A percentile compares a stretch with the other conserved stretches of the same genome.
Conservation (phyloP, 164 flowering plant species). For the Paratinospora sagittata region DNA sequence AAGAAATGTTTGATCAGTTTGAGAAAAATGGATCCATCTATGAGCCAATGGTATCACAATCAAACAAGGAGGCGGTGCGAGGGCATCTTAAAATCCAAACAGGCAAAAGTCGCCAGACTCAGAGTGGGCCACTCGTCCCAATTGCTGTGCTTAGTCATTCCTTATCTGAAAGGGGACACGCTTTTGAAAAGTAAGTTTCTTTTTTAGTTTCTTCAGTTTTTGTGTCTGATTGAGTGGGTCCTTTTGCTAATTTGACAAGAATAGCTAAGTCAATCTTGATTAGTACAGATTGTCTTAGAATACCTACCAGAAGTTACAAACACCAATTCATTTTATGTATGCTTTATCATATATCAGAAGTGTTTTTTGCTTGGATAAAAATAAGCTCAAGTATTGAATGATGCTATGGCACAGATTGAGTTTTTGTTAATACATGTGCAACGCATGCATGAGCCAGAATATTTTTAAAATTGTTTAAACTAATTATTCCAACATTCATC, state of each 20-base stretch:
- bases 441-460: too few relatives aligned
- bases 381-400: too few relatives aligned
- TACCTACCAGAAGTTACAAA: too few relatives aligned
- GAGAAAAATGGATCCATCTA: conserved; percentile 39
- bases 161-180: conserved; percentile 43
- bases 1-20: conserved; percentile 22
- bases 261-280: background rate
- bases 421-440: too few relatives aligned
- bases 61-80: conserved; percentile 37
- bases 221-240: background rate
- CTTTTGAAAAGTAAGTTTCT: conserved; percentile 54
- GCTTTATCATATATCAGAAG: background rate
- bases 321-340: too few relatives aligned
- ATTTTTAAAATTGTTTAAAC: too few relatives aligned
- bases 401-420: too few relatives aligned
- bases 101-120: conserved; percentile 52
- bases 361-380: background rate
- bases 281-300: too few relatives aligned
- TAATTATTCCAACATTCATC: too few relatives aligned
- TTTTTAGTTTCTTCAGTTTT: background rate
- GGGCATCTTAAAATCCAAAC: conserved; percentile 37
- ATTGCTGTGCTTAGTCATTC: conserved; percentile 51
- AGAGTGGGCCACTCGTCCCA: conserved; percentile 80
- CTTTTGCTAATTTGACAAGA: background rate
- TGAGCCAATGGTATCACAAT: conserved; percentile 33